These are phyloP conservation scores for Areca catechu DNA, from an alignment of 176 grass and related monocot species.

Conservation along the genomic window DNA sequence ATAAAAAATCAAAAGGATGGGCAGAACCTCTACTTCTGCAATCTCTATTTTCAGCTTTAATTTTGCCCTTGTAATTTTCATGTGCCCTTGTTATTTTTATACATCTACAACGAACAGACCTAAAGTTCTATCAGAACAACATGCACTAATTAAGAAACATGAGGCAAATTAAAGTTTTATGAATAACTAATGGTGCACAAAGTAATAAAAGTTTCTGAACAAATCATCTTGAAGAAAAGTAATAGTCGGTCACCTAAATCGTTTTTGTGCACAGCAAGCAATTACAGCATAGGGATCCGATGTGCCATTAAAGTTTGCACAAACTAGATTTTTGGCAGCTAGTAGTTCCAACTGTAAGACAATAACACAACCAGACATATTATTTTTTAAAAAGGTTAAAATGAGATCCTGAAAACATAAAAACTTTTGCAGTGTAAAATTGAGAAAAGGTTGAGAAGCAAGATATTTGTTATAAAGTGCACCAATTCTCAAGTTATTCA, in stretches of 20 bases:
- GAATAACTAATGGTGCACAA: neutral
- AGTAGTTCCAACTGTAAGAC: conserved; percentile 63
- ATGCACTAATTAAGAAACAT: no score
- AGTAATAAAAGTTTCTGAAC: conserved; percentile 4
- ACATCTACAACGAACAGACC: no score
- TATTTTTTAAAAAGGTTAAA: no score
- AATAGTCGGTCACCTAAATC: conserved; percentile 38
- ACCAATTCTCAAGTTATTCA: neutral
- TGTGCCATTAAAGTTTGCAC: conserved; percentile 73
- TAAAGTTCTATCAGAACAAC: no score
- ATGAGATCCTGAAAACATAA: no score
- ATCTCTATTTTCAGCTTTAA: no score
- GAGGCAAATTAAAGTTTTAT: neutral
- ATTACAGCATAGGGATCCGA: conserved; percentile 83
- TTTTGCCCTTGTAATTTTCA: no score
- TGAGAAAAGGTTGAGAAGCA: neutral
- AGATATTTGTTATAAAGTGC: conserved; percentile 9
- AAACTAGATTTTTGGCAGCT: conserved; percentile 77
- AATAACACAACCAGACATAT: neutral
- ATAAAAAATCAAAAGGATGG: no score
- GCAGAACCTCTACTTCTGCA: no score
- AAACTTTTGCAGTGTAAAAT: neutral
- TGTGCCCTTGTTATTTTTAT: no score
- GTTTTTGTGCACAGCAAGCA: conserved; percentile 51
- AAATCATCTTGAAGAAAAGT: neutral